A percentile compares a stretch with the other conserved stretches of the same genome.
These are phyloP conservation scores for Acephala macrosclerotiorum DNA, from an alignment of 2,329 filamentous ascomycete species.

Conservation along the genomic window DNA sequence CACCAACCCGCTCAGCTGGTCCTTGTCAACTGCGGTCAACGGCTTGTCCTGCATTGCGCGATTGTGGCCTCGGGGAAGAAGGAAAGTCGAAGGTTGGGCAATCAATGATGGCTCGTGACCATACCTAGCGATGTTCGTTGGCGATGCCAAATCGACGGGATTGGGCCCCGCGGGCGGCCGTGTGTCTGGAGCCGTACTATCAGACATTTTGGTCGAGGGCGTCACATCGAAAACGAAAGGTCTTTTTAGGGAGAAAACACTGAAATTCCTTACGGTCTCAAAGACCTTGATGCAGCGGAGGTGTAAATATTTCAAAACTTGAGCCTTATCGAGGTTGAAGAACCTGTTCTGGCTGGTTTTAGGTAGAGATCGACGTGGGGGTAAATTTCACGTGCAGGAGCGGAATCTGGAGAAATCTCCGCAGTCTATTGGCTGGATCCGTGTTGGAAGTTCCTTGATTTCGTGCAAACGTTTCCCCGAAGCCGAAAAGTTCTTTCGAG, in stretches of 20 bases:
- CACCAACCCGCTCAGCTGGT: slow-evolving; percentile 82
- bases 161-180: slow-evolving; percentile 39
- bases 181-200: slow-evolving; percentile 41
- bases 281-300: not conserved
- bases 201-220: slow-evolving; percentile 40
- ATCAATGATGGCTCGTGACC: slow-evolving; percentile 43
- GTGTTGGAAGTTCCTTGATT: not conserved
- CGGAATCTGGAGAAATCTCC: slow-evolving; percentile 6
- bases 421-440: not conserved
- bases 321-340: not conserved
- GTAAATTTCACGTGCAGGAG: slow-evolving; percentile 28
- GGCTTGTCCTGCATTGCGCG: slow-evolving; percentile 46
- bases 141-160: slow-evolving; percentile 36
- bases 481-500: slow-evolving; percentile 3
- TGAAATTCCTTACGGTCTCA: not conserved
- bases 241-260: not conserved
- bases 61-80: slow-evolving; percentile 43
- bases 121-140: slow-evolving; percentile 40
- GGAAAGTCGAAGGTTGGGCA: slow-evolving; percentile 47
- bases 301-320: not conserved
- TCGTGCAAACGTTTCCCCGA: slow-evolving; percentile 11
- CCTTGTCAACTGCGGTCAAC: slow-evolving; percentile 72
- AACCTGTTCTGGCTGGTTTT: slow-evolving; percentile 4
- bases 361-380: slow-evolving; percentile 29
- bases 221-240: not conserved